Conservation (phyloP, 208 protist genomes). For the Trypanosoma scelopori region DNA sequence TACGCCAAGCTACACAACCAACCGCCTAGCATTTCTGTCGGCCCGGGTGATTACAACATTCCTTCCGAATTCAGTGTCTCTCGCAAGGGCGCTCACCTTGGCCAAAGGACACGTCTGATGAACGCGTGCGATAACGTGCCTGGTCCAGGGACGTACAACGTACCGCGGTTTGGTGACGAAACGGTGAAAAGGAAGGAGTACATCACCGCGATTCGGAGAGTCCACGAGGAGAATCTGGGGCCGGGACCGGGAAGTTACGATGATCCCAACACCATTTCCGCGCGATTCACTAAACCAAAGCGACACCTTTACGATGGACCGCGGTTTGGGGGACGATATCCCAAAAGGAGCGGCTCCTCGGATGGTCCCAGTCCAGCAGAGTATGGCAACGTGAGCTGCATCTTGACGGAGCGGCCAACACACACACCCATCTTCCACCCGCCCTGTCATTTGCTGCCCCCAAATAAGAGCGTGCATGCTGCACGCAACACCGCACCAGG, state of each 20-base stretch:
- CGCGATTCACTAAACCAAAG: conserved; percentile 32
- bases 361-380: conserved; percentile 53
- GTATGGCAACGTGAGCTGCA: conserved; percentile 48
- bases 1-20: conserved; percentile 47
- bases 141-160: conserved; percentile 46
- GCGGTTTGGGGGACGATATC: conserved; percentile 59
- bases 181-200: conserved; percentile 32
- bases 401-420: conserved; percentile 45
- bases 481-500: neutral
- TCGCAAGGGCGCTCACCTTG: conserved; percentile 54
- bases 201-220: conserved; percentile 34
- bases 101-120: conserved; percentile 40
- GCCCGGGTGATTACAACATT: conserved; percentile 53
- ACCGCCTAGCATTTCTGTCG: conserved; percentile 26
- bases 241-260: conserved; percentile 71
- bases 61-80: conserved; percentile 49
- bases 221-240: conserved; percentile 22
- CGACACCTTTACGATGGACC: conserved; percentile 38
- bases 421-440: conserved; percentile 50
- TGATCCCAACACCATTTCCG: conserved; percentile 71
- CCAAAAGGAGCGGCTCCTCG: conserved; percentile 20
- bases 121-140: conserved; percentile 40
- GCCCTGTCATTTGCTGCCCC: conserved; percentile 19
- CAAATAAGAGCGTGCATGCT: neutral
- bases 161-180: conserved; percentile 52